Evolutionary conservation across 306 rosid genomes (phyloP).

Genomic region (Crataegus laevigata): DNA sequence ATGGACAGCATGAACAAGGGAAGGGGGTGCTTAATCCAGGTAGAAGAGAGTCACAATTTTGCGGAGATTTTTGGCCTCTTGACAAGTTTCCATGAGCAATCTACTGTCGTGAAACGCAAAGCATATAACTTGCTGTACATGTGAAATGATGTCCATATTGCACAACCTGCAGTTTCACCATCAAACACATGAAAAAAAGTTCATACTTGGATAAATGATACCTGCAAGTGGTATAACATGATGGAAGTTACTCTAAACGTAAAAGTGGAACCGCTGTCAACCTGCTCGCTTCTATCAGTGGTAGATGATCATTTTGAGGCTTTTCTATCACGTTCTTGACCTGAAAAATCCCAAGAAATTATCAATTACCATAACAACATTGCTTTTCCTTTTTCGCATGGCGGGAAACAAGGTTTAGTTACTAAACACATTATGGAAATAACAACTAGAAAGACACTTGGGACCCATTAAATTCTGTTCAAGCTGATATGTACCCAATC

Average conservation of each 20-base stretch:
- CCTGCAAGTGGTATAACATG: not conserved
- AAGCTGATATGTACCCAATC: not conserved
- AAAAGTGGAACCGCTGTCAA: constrained; percentile 23
- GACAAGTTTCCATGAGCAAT: constrained; percentile 99
- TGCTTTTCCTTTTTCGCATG: not conserved
- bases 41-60: constrained; percentile 97
- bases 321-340: constrained; percentile 95
- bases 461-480: not conserved
- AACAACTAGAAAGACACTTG: not conserved
- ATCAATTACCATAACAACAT: not conserved
- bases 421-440: not conserved
- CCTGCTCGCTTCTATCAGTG: constrained; percentile 98
- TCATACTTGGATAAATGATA: not conserved
- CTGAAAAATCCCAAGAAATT: constrained; percentile 49
- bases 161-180: constrained; percentile 72
- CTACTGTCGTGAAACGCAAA: constrained; percentile 96
- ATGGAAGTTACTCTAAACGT: not conserved
- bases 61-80: constrained; percentile 86
- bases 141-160: constrained; percentile 94
- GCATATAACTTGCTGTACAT: constrained; percentile 97
- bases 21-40: constrained; percentile 44
- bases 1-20: constrained; percentile 25
- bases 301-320: constrained; percentile 91
- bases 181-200: not conserved
- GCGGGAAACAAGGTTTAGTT: not conserved